Evolutionary conservation across 2,329 filamentous ascomycete genomes (phyloP).

Genomic region (Xylaria sp.): DNA sequence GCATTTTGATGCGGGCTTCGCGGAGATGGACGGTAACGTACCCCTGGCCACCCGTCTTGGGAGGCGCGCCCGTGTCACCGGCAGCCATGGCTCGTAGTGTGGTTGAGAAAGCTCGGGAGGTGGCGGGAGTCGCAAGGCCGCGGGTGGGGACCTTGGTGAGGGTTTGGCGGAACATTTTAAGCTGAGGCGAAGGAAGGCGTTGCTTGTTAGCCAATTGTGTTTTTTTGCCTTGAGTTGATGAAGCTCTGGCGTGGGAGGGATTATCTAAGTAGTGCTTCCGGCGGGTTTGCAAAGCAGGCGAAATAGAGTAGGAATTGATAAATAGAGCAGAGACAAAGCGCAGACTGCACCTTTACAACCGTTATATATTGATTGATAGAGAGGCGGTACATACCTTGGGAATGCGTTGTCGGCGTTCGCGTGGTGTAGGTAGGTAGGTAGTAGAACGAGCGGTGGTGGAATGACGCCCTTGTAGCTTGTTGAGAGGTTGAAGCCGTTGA

Average conservation of each 20-base stretch:
- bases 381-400: constrained; percentile 25
- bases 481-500: constrained; percentile 26
- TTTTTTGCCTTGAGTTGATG: constrained; percentile 14
- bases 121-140: constrained; percentile 62
- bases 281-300: background rate
- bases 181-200: constrained; percentile 26
- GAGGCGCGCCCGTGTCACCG: constrained; percentile 74
- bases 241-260: background rate
- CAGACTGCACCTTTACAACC: background rate
- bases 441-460: constrained; percentile 23
- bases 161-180: constrained; percentile 74
- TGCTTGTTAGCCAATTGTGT: constrained; percentile 25
- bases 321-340: background rate
- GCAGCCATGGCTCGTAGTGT: constrained; percentile 71
- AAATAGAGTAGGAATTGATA: background rate
- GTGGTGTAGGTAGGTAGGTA: background rate
- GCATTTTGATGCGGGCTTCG: background rate
- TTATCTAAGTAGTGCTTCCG: background rate
- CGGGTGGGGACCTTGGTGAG: constrained; percentile 65
- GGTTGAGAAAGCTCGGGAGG: constrained; percentile 69
- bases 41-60: constrained; percentile 63
- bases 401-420: constrained; percentile 19
- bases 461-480: constrained; percentile 31
- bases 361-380: background rate
- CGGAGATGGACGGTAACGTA: constrained; percentile 52